phyloP scores from a whole-genome alignment of 257 asterid species.

The Thymus mandschuricus region DNA sequence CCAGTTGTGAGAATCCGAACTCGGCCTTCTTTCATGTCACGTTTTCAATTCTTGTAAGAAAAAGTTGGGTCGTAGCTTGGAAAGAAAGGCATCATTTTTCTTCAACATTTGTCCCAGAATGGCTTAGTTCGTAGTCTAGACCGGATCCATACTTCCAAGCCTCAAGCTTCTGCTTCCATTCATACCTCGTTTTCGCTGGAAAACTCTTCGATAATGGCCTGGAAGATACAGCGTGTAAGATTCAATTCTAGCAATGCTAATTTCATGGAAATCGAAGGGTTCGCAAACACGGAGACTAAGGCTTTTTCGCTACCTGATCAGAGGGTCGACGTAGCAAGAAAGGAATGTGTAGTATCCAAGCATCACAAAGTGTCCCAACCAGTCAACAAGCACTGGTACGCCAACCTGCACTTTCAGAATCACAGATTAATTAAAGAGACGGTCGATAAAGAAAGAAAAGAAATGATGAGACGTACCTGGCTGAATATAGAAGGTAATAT shows the following conservation, averaged over 20 bases:
- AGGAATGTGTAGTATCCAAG: constrained; percentile 83
- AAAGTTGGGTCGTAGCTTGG: too few relatives aligned
- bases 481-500: constrained; percentile 78
- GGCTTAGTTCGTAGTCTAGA: constrained; percentile 65
- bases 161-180: constrained; percentile 80
- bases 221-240: background rate
- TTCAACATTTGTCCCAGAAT: background rate
- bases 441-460: too few relatives aligned
- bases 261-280: background rate
- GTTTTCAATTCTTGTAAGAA: too few relatives aligned
- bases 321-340: constrained; percentile 68
- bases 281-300: background rate
- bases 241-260: background rate
- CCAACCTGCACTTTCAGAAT: constrained; percentile 64
- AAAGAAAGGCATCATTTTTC: background rate
- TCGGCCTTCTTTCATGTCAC: too few relatives aligned
- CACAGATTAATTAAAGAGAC: background rate
- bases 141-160: constrained; percentile 99
- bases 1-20: too few relatives aligned
- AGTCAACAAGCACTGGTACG: constrained; percentile 73
- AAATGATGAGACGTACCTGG: constrained; percentile 53
- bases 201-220: constrained; percentile 59
- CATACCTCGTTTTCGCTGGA: constrained; percentile 62
- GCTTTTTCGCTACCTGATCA: constrained; percentile 55
- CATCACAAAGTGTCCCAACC: constrained; percentile 90